Conservation (phyloP, 495 filamentous ascomycete species). For the Hamigera avellanea region DNA sequence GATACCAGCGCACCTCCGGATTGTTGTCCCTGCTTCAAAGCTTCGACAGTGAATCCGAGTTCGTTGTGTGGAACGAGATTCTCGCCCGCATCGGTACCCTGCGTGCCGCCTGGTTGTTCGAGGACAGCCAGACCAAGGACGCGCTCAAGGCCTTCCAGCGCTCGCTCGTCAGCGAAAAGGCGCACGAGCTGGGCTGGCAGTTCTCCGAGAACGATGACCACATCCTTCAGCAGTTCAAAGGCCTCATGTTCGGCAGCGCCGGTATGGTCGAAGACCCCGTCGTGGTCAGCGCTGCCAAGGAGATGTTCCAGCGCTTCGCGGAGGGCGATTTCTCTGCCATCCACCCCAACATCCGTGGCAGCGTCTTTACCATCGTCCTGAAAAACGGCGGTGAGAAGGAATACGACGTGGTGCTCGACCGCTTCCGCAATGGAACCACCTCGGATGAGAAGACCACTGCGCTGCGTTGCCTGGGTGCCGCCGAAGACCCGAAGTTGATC, state of each 20-base stretch:
- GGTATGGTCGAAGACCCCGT: slow-evolving; percentile 48
- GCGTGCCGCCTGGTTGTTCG: slow-evolving; percentile 80
- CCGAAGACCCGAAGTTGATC: slow-evolving; percentile 68
- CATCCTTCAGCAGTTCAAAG: slow-evolving; percentile 76
- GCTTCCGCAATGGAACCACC: slow-evolving; percentile 74
- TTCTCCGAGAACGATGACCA: slow-evolving; percentile 78
- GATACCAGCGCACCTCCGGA: slow-evolving; percentile 87
- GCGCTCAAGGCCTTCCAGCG: slow-evolving; percentile 75
- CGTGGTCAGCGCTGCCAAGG: slow-evolving; percentile 46
- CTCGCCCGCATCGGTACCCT: slow-evolving; percentile 61
- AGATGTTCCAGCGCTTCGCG: slow-evolving; percentile 54
- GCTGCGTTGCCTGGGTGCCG: slow-evolving; percentile 71
- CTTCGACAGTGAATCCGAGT: slow-evolving; percentile 75
- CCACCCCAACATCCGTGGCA: slow-evolving; percentile 54
- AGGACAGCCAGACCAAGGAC: slow-evolving; percentile 57
- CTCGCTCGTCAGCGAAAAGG: slow-evolving; percentile 59
- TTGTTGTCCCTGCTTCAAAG: slow-evolving; percentile 74
- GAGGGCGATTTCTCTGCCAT: slow-evolving; percentile 47
- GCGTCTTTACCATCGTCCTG: slow-evolving; percentile 51
- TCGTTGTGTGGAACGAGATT: slow-evolving; percentile 92
- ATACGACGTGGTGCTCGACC: slow-evolving; percentile 63
- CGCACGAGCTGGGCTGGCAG: slow-evolving; percentile 78
- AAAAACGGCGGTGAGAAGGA: slow-evolving; percentile 52
- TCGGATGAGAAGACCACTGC: slow-evolving; percentile 95
- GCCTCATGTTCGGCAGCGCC: slow-evolving; percentile 50